Base-by-base conservation (phyloP, 2,329 filamentous ascomycete genomes). In the Coniochaeta hoffmannii region DNA sequence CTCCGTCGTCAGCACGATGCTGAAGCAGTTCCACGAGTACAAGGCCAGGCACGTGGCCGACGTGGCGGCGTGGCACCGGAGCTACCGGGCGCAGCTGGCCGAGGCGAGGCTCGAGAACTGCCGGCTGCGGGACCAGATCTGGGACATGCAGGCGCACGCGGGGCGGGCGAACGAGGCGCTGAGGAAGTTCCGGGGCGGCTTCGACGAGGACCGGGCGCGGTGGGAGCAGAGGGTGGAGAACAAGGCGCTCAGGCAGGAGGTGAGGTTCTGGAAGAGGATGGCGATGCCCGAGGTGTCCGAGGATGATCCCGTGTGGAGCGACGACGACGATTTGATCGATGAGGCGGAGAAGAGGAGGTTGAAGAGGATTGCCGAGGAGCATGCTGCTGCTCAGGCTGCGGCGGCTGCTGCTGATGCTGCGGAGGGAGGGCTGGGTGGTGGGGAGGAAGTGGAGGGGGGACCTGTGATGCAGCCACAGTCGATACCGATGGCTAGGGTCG, bases 261-360 rank as follows among this genome's bases (percentile, higher is more conserved):
- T 85, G 54, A 74, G 83, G 2, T 85, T 83, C 68, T 87, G 83
- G 83, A 86, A 86, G 69, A 74, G 83, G 41, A 76, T 86, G 74
- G 83, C 83, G 14, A 79, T 86, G 76, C 82, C 81, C 10, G 76
- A 82, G 56, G 67, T 86, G 35, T 69, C 76, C 9, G 82, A 85
- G 24, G 78, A 84, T 41, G 82, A 85, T 52, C 73, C 78, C 12
- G n/a, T 51, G 3, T 85, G 81, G 76, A 86, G 82, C 63, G 82
- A 82, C 56, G 83, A 87, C 60, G 83, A 86, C 62, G 83, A 87
- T 61, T 67, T 87, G 22, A 75, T 86, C 26, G 83, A 87, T 57
- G 71, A 75, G 0, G 75, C 77, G 14, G 82, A 86, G 70, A 86
- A 86, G 73, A 71, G 76, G 61, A 71, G 83, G 35, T 64, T 81